Base-by-base conservation (phyloP, 495 filamentous ascomycete species). In the Neurospora sp. region DNA sequence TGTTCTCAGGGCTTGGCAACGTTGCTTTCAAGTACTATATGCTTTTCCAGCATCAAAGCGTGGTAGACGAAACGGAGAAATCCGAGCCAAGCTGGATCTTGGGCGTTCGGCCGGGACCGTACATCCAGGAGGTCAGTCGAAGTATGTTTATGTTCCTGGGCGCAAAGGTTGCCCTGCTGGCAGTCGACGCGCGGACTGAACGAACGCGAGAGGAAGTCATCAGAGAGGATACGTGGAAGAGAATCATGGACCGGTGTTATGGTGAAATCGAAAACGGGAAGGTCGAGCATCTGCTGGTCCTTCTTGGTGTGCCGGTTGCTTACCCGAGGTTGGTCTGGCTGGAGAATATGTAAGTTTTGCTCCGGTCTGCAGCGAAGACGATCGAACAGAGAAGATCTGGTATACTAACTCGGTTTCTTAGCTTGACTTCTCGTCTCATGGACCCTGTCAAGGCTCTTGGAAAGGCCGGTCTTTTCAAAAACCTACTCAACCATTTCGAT, bases 1-100 rank as follows among this genome's bases (percentile, higher is more conserved):
- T 98, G 16, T 96, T 99, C 77, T 91, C 89, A 3, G 96, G 96
- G 4, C 81, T 99, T 46, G 96, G 96, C 11, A 90, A 90, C 69
- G 89, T 98, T 69, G 96, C 95, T 2, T 97, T 95, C 86, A 99
- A 98, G 79, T 98, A 98, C 78, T 99, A 99, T 78, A 90, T 99
- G 89, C 86, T 99, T 8, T 99, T 98, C 84, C 96, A 99, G 81
- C 96, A 99, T 77, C 96, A 99, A 80, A 96, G 90, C 76, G 85
- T 95, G 27, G 85, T 87, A 0, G 89, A 91, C 18, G 95, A 98
- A 81, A 91, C 89, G 1, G 89, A 94, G 75, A 83, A 88, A 72
- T 87, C 93, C 18, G 96, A 99, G 80, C 94, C 94, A 10, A 97
- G 92, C 80, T 99, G 96, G 96, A 80, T 94, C 38, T 84, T 98